phyloP scores from a whole-genome alignment of 768 basidiomycete genomes.

The Tricholoma saponaceum region DNA sequence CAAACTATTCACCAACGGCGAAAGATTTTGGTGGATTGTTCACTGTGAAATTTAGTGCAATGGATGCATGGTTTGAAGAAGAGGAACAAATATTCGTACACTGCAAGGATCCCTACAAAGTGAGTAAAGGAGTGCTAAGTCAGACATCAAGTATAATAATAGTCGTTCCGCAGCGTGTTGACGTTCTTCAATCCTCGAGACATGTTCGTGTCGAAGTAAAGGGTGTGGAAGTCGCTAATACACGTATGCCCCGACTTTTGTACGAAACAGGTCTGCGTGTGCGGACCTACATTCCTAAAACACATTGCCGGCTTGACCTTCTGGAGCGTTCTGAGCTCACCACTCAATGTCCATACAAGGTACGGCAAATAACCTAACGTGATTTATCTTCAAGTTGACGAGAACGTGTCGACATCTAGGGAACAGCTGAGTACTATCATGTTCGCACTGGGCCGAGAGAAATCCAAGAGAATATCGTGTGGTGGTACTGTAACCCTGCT shows the following conservation, averaged over 20 bases:
- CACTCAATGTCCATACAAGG: constrained; percentile 65
- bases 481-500: constrained; percentile 59
- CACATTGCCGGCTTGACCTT: constrained; percentile 48
- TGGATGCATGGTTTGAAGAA: constrained; percentile 69
- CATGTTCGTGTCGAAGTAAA: constrained; percentile 57
- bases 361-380: constrained; percentile 13
- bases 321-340: constrained; percentile 42
- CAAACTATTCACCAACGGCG: constrained; percentile 21
- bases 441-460: constrained; percentile 43
- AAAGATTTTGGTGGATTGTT: constrained; percentile 40
- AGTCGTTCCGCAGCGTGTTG: constrained; percentile 44
- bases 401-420: constrained; percentile 29
- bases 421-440: constrained; percentile 55
- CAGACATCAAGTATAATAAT: background rate
- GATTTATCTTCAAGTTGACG: too few relatives aligned
- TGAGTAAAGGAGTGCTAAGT: constrained; percentile 15
- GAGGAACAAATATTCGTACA: constrained; percentile 59
- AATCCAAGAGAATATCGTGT: constrained; percentile 46
- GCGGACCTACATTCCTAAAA: constrained; percentile 59
- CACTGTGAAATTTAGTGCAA: constrained; percentile 43
- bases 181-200: constrained; percentile 56
- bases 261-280: constrained; percentile 55
- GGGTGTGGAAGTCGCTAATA: constrained; percentile 61
- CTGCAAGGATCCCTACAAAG: constrained; percentile 70
- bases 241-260: constrained; percentile 47